Evolutionary conservation across 805 yeast species (phyloP), one percentile per base, ranked within the genome.

Genomic region (Barnettozyma sucrosica): DNA sequence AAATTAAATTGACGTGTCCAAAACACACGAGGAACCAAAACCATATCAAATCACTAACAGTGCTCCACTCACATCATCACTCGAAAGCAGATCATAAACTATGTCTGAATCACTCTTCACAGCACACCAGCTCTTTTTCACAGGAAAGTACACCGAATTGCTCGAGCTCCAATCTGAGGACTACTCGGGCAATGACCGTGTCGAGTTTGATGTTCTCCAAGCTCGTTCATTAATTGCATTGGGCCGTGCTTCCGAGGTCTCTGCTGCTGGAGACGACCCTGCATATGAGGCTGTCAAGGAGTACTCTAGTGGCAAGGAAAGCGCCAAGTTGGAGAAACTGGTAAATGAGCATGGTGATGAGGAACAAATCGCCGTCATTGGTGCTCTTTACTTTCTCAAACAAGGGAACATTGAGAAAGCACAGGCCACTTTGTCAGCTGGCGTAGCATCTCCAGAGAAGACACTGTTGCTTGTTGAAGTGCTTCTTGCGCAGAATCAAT

Each of bases 111-210:
- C 42, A 5, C 42, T 77, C 33, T 81, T 72, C 63, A 72, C 71
- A 16, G 63, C 81, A 23, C 74, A 79, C 54, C 82, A 79, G 57
- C 77, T 76, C 49, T 82, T 79, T 66, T 81, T 75, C 63, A 76
- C 84, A 11, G 80, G 81, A 43, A 81, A 79, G 56, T 77, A 72
- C 59, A 58, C 66, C 11, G 69, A 72, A 55, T 78, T 76, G 3
- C 55, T 67, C 41, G 59, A 67, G 6, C 69, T 72, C 45, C 28
- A 37, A 2, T 48, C 69, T 30, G 70, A 66, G 7, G 75, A 67
- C 44, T 72, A 70, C 52, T 63, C 71, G 19, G 62, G 73, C 57
- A 52, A 62, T 6, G 51, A 61, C 24, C 56, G 53, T 39, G 60
- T 59, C 46, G 49, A 61, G 33, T 58, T 64, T 7, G 43, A 55